Percentiles rank a stretch among this genome's conserved stretches.
Conservation (phyloP, 441 rosid genomes). For the Pelargonium cotyledonis region DNA sequence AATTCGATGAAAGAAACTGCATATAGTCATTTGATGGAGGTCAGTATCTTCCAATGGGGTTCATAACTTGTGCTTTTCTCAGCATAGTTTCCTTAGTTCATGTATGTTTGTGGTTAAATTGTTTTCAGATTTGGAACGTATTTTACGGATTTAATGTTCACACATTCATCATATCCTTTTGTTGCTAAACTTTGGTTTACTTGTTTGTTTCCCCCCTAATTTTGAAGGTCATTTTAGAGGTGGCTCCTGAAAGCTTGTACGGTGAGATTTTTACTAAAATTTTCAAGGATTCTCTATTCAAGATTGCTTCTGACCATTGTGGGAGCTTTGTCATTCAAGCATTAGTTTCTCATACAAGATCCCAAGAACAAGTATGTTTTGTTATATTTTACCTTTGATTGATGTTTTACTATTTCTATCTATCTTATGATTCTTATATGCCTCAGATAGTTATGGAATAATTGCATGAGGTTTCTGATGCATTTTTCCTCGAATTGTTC, state of each 20-base stretch:
- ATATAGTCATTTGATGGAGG: conserved; percentile 89
- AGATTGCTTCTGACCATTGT: conserved; percentile 71
- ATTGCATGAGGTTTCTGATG: background rate
- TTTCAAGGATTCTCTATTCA: conserved; percentile 60
- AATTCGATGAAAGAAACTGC: conserved; percentile 68
- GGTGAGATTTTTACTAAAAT: conserved; percentile 54
- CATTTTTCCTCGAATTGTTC: conserved; percentile 21
- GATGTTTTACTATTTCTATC: conserved; percentile 7
- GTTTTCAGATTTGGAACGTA: too few species aligned
- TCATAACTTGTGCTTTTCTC: background rate
- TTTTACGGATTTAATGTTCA: background rate
- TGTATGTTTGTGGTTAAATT: background rate
- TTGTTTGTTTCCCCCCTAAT: conserved; percentile 1
- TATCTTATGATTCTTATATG: conserved; percentile 3
- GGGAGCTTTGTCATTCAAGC: conserved; percentile 86
- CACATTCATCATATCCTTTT: background rate
- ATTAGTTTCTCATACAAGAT: conserved; percentile 59
- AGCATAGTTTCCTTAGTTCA: background rate
- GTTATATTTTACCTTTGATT: conserved; percentile 1
- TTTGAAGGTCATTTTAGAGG: conserved; percentile 76
- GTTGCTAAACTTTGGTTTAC: conserved; percentile 7
- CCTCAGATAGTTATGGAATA: background rate
- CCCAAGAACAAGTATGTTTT: conserved; percentile 55
- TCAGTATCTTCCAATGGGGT: conserved; percentile 20
- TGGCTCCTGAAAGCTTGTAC: conserved; percentile 66